Base-by-base conservation (phyloP, 1,284 basidiomycete genomes). In the Cryptococcus sp. region DNA sequence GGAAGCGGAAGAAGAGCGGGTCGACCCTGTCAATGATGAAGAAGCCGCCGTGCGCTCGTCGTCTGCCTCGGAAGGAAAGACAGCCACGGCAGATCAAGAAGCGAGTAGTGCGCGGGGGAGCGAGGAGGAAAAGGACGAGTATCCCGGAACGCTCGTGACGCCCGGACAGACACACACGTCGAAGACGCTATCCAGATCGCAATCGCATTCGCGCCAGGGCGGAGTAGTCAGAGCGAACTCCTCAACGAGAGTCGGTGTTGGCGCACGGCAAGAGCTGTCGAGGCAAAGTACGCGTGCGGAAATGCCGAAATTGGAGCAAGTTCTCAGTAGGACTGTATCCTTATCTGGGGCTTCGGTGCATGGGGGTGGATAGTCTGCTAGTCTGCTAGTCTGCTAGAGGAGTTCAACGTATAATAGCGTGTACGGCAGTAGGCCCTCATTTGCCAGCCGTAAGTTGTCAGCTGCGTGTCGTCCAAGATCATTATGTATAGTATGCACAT, bases 291-390 rank as follows among this genome's bases (percentile, higher is more conserved):
- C 30, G 46, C 48, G 22, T 39, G 52, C 22, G 3, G 62, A 66
- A 30, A 55, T 72, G 62, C 71, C 71, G 5, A 61, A 62, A n/a
- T 67, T 73, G 25, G 63, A 63, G 22, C 68, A 69, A 40, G 68
- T 77, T 20, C 62, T 77, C 41, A 65, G 66, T 41, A 60, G 74
- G 54, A 75, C 72, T 0, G 68, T 72, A 5, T 65, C 61, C 17
- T 53, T 76, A 17, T 64, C 61, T 25, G 66, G 70, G 16, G 67
- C 67, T n/a, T 65, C 64, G 19, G 65, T 72, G 23, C 75, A 77
- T 60, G 73, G 73, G 23, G 73, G 70, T 23, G 64, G 66, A 48
- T 65, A 52, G 45, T 52, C 5, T 42, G 27, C n/a, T n/a, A n/a
- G n/a, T n/a, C n/a, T n/a, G n/a, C n/a, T n/a, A n/a, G n/a, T n/a